Evolutionary conservation across 345 rosid genomes (phyloP).

Genomic region (Moringa oleifera): DNA sequence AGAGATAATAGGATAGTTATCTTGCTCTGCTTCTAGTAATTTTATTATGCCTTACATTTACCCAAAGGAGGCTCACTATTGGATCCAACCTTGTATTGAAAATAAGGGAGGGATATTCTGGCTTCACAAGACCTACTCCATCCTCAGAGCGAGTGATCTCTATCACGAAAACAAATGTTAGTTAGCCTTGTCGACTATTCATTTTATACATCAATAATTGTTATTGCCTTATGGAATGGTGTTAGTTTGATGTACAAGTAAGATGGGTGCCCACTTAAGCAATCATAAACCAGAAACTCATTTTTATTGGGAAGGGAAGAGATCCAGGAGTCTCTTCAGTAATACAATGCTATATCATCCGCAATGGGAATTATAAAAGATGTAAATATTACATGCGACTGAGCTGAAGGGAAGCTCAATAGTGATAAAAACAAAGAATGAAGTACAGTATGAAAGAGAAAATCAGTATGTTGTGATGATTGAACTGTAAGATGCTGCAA

Average conservation of each 20-base stretch:
- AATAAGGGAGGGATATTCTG: too few species aligned
- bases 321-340: slow-evolving; percentile 33
- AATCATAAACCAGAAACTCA: slow-evolving; percentile 11
- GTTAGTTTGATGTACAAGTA: not conserved
- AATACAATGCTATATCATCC: slow-evolving; percentile 31
- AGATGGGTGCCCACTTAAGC: not conserved
- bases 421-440: slow-evolving; percentile 5
- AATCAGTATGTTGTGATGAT: slow-evolving; percentile 31
- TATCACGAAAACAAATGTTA: too few species aligned
- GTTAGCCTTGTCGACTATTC: not conserved
- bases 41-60: too few species aligned
- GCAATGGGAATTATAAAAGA: slow-evolving; percentile 1
- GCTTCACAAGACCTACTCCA: too few species aligned
- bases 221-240: not conserved
- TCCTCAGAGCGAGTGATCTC: too few species aligned
- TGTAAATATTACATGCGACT: slow-evolving; percentile 12
- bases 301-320: slow-evolving; percentile 39
- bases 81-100: too few species aligned
- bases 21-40: too few species aligned
- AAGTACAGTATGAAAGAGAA: not conserved
- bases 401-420: slow-evolving; percentile 8
- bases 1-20: too few species aligned
- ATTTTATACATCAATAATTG: not conserved
- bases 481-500: slow-evolving; percentile 46
- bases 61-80: too few species aligned